Percentiles rank a stretch among this genome's conserved stretches.
These are phyloP conservation scores for Russula sp. DNA, from an alignment of 768 basidiomycete genomes.

Conservation along the genomic window DNA sequence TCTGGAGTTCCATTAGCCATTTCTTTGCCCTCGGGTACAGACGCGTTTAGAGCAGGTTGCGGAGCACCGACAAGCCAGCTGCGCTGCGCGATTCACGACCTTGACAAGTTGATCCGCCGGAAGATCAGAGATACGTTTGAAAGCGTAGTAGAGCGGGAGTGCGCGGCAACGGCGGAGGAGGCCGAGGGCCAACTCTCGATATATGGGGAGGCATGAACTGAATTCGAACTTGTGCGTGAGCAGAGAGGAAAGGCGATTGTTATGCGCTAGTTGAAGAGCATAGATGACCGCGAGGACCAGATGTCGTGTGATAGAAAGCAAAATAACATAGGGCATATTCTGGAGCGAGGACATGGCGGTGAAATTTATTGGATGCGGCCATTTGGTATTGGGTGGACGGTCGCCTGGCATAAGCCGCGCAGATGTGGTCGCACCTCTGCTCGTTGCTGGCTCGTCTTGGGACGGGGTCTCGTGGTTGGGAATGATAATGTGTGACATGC, in stretches of 20 bases:
- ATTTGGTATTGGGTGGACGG: too few relatives aligned
- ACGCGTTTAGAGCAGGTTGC: constrained; percentile 43
- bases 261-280: constrained; percentile 59
- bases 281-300: constrained; percentile 60
- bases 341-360: constrained; percentile 34
- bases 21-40: constrained; percentile 24
- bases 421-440: too few relatives aligned
- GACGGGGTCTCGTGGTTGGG: too few relatives aligned
- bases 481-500: too few relatives aligned
- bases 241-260: neutral
- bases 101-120: constrained; percentile 57
- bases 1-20: neutral
- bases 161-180: constrained; percentile 65
- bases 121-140: constrained; percentile 65
- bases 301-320: constrained; percentile 64
- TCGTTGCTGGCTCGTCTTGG: too few relatives aligned
- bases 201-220: constrained; percentile 51
- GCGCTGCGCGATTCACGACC: constrained; percentile 58
- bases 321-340: constrained; percentile 67
- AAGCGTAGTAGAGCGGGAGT: constrained; percentile 64
- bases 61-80: constrained; percentile 63
- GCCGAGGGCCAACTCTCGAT: constrained; percentile 59
- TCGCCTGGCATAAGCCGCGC: too few relatives aligned
- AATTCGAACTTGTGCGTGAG: neutral
- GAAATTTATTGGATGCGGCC: too few relatives aligned